Evolutionary conservation across 2,329 filamentous ascomycete species (phyloP).

Genomic region (Zelopaecilomyces penicillatus): DNA sequence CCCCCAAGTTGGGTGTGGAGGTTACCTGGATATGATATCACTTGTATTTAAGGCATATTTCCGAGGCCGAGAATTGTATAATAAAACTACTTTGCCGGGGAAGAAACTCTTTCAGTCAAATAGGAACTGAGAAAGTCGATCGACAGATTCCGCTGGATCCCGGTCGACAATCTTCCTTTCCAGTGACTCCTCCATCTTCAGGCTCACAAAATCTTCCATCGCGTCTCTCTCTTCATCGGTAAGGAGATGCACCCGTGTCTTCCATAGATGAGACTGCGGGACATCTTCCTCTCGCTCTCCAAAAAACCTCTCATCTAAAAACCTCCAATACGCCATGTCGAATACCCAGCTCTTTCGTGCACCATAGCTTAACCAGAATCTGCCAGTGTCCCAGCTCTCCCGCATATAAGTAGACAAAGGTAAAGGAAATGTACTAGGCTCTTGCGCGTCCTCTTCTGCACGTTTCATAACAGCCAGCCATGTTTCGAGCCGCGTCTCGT

Average conservation of each 20-base stretch:
- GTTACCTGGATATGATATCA: too few species aligned
- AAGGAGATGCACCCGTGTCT: conserved; percentile 20
- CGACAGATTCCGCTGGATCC: conserved; percentile 13
- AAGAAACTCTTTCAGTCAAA: conserved; percentile 8
- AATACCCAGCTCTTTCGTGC: conserved; percentile 30
- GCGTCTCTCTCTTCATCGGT: conserved; percentile 14
- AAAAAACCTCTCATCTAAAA: conserved; percentile 26
- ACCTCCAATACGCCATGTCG: conserved; percentile 29
- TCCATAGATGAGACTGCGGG: conserved; percentile 16
- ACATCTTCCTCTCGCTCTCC: conserved; percentile 8
- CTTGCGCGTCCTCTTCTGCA: conserved; percentile 15
- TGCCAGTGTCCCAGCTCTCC: conserved; percentile 26
- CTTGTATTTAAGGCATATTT: too few species aligned
- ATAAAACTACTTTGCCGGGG: too few species aligned
- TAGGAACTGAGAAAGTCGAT: conserved; percentile 9
- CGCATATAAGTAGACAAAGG: conserved; percentile 26
- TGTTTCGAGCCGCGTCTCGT: conserved; percentile 22
- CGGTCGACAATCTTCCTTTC: conserved; percentile 18
- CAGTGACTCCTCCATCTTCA: conserved; percentile 22
- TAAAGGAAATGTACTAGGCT: background rate
- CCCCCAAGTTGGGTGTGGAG: too few species aligned
- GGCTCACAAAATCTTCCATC: conserved; percentile 23
- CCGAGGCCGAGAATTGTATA: too few species aligned
- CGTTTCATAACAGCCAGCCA: conserved; percentile 24
- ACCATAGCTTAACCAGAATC: conserved; percentile 26